Conservation (phyloP, 148 eudicot species). For the Drosera capensis region DNA sequence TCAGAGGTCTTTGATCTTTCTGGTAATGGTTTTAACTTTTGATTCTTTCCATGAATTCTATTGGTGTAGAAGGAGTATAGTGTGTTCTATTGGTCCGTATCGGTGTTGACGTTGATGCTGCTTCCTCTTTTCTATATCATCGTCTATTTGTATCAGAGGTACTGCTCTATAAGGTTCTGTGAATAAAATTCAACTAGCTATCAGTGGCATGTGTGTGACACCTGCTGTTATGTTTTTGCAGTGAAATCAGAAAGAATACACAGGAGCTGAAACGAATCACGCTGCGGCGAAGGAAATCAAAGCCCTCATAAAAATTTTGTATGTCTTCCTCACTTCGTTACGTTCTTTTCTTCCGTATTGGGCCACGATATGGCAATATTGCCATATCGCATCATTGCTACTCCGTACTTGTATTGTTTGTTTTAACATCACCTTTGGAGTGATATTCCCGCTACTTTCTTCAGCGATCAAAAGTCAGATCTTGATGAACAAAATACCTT, state of each 20-base stretch:
- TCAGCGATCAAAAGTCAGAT: too few relatives aligned
- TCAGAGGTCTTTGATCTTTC: too few relatives aligned
- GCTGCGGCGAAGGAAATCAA: constrained; percentile 40
- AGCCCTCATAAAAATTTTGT: constrained; percentile 66
- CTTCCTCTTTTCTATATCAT: constrained; percentile 77
- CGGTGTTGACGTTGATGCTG: constrained; percentile 69
- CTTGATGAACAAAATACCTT: too few relatives aligned
- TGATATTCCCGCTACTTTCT: too few relatives aligned
- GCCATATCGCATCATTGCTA: too few relatives aligned
- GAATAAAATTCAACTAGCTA: background rate
- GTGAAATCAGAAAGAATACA: constrained; percentile 60
- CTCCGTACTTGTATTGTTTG: too few relatives aligned
- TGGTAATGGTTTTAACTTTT: background rate
- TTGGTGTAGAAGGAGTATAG: constrained; percentile 64
- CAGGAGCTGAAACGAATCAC: constrained; percentile 66
- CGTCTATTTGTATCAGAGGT: constrained; percentile 83
- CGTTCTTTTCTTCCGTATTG: too few relatives aligned
- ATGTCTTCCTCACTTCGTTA: too few relatives aligned
- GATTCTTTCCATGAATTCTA: background rate
- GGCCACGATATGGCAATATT: too few relatives aligned
- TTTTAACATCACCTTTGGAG: too few relatives aligned
- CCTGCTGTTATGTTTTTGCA: constrained; percentile 16
- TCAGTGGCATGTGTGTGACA: constrained; percentile 1
- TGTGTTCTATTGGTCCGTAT: constrained; percentile 54
- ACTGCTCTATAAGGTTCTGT: constrained; percentile 1